phyloP scores from a whole-genome alignment of 441 rosid genomes.

The Brassica hybrid region DNA sequence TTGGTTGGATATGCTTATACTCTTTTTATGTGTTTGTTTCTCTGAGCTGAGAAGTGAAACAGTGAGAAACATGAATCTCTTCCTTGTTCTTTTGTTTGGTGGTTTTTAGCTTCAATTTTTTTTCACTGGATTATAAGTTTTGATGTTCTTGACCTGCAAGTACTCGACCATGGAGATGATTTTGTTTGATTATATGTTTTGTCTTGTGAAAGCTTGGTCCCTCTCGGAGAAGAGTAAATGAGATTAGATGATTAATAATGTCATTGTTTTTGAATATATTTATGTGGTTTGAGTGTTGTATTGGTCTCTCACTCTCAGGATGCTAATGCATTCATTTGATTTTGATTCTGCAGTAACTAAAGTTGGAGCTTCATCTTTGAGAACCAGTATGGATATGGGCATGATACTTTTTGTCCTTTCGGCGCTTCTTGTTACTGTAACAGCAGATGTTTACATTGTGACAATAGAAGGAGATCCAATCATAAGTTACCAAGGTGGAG shows the following conservation, averaged over 20 bases:
- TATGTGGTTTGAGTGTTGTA: slow-evolving; percentile 5
- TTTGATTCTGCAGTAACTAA: slow-evolving; percentile 46
- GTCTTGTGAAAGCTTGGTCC: not conserved
- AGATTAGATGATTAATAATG: slow-evolving; percentile 1
- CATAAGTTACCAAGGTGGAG: slow-evolving; percentile 80
- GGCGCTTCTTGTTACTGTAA: slow-evolving; percentile 47
- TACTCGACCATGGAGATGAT: not conserved
- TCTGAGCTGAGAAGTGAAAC: not conserved
- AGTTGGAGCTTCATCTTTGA: slow-evolving; percentile 34
- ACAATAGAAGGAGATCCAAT: slow-evolving; percentile 89
- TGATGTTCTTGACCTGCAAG: not conserved
- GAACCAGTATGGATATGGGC: slow-evolving; percentile 46
- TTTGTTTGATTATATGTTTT: not conserved
- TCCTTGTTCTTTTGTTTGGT: slow-evolving; percentile 8
- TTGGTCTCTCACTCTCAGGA: not conserved
- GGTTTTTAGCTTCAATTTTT: not conserved
- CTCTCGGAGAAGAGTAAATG: slow-evolving; percentile 20
- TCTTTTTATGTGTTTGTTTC: slow-evolving; percentile 18
- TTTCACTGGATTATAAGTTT: not conserved
- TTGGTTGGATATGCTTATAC: not conserved
- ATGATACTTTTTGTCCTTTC: slow-evolving; percentile 42
- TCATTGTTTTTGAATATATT: not conserved
- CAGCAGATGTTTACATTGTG: slow-evolving; percentile 78
- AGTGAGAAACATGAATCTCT: slow-evolving; percentile 15
- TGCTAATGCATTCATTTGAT: slow-evolving; percentile 18